Percentiles rank a stretch among this genome's conserved stretches.
Evolutionary conservation across 2,329 filamentous ascomycete species (phyloP).

Genomic region (Hypoxylon sp.): DNA sequence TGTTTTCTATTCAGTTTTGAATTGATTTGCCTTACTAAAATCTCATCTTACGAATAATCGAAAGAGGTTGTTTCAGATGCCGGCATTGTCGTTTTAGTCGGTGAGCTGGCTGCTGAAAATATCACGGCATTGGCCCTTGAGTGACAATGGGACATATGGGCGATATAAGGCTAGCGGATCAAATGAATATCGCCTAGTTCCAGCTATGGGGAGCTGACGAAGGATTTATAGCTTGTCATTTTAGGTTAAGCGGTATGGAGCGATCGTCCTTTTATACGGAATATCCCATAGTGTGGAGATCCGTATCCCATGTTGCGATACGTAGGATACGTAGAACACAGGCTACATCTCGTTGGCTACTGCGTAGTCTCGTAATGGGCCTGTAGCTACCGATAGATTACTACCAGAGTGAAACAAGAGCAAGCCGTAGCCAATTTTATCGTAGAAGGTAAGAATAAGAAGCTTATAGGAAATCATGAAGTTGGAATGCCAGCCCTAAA

Average conservation of each 20-base stretch:
- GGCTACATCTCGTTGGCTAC: not conserved
- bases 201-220: not conserved
- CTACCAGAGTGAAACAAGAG: not conserved
- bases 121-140: not conserved
- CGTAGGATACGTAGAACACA: not conserved
- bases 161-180: not conserved
- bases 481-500: not conserved
- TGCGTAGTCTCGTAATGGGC: not conserved
- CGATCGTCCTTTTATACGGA: conserved; percentile 7
- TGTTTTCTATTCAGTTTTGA: not conserved
- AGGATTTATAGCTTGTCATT: conserved; percentile 9
- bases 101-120: not conserved
- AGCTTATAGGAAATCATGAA: no score
- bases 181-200: not conserved
- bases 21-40: not conserved
- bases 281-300: conserved; percentile 3
- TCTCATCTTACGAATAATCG: not conserved
- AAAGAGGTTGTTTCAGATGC: not conserved
- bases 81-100: not conserved
- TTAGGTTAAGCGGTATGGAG: conserved; percentile 2
- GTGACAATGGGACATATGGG: not conserved
- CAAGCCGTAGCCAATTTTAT: not conserved
- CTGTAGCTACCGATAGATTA: not conserved
- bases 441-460: not conserved
- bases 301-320: not conserved